Percentiles rank a stretch among this genome's conserved stretches.
phyloP scores from a whole-genome alignment of 2,329 filamentous ascomycete species.

The Calonectria henricotiae region DNA sequence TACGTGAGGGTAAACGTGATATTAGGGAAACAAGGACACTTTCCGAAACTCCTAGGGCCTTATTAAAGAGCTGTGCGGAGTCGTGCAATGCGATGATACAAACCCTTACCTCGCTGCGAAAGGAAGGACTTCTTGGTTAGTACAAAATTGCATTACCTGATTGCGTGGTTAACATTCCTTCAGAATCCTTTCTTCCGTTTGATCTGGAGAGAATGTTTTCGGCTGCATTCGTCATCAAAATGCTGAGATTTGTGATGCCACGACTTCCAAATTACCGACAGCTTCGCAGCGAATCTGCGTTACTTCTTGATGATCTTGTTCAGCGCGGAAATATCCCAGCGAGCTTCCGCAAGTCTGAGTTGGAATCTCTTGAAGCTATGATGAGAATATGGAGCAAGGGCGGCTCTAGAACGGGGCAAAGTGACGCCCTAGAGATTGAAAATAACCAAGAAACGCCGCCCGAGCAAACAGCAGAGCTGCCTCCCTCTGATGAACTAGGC shows the following conservation, averaged over 20 bases:
- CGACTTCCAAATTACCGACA: conserved; percentile 23
- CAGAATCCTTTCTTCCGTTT: conserved; percentile 34
- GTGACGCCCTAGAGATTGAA: neutral
- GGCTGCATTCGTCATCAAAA: conserved; percentile 29
- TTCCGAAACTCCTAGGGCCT: conserved; percentile 28
- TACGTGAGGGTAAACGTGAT: conserved; percentile 8
- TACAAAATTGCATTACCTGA: neutral
- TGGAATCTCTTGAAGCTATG: conserved; percentile 30
- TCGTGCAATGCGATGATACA: conserved; percentile 33
- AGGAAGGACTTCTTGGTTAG: conserved; percentile 31
- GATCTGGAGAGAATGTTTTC: conserved; percentile 37
- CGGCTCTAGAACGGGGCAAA: neutral
- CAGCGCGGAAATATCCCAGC: conserved; percentile 31
- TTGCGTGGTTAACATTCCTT: neutral
- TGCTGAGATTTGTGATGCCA: conserved; percentile 32
- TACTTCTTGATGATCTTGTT: conserved; percentile 31
- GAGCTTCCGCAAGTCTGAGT: conserved; percentile 27
- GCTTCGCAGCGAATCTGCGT: conserved; percentile 15
- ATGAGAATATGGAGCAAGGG: conserved; percentile 31
- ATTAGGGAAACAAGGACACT: conserved; percentile 11
- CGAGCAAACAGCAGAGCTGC: neutral
- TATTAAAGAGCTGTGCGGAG: conserved; percentile 33
- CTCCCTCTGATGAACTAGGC: neutral
- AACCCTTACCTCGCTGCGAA: conserved; percentile 15
- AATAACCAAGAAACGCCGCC: neutral